Conservation (phyloP, 331 rosid species). For the Rosa hybrid region DNA sequence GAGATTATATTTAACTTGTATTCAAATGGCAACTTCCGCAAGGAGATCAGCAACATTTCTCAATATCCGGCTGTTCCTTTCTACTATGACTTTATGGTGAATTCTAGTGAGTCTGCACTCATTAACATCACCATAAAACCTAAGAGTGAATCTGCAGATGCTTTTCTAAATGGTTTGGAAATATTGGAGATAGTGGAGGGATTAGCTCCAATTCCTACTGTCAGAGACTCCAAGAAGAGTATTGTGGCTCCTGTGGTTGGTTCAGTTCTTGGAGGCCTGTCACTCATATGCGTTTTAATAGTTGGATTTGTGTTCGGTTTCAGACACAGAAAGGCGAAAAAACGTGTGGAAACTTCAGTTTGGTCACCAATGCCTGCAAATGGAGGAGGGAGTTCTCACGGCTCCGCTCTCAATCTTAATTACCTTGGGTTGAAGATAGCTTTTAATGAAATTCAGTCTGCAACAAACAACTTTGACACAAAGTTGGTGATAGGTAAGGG, state of each 20-base stretch:
- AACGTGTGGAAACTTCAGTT: constrained; percentile 21
- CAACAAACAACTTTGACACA: constrained; percentile 43
- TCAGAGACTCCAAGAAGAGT: neutral
- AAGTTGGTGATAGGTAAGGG: constrained; percentile 43
- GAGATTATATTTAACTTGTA: neutral
- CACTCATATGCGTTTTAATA: constrained; percentile 19
- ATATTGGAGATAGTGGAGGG: constrained; percentile 32
- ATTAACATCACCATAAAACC: constrained; percentile 30
- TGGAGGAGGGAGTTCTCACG: constrained; percentile 46
- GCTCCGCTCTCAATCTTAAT: constrained; percentile 28
- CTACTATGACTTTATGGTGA: constrained; percentile 25
- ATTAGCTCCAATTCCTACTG: constrained; percentile 11
- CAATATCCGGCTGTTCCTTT: neutral
- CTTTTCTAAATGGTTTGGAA: constrained; percentile 52
- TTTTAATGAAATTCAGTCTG: constrained; percentile 33
- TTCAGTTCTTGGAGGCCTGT: constrained; percentile 31
- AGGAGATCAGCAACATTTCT: neutral
- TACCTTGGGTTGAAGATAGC: constrained; percentile 41
- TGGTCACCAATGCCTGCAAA: constrained; percentile 36
- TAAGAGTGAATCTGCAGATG: fast-evolving
- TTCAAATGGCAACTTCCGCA: neutral
- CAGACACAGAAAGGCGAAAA: constrained; percentile 30
- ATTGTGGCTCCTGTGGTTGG: constrained; percentile 23
- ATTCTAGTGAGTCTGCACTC: constrained; percentile 19
- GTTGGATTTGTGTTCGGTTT: constrained; percentile 16